phyloP scores from a whole-genome alignment of 345 rosid genomes.

The Laguncularia racemosa region DNA sequence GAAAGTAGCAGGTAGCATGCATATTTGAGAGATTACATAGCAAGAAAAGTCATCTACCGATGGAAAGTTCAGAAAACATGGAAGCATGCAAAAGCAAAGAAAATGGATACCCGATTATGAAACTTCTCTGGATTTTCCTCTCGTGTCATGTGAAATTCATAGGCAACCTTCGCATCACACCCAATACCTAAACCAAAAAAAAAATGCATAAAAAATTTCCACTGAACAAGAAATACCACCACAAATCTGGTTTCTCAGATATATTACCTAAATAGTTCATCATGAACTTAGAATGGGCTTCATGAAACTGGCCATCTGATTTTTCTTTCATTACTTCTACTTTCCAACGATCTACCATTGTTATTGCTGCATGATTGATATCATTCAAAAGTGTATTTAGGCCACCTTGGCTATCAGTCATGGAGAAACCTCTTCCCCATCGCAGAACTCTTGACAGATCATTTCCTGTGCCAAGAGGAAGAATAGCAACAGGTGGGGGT shows the following conservation, averaged over 20 bases:
- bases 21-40: not conserved
- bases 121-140: conserved; percentile 83
- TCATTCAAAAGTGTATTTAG: conserved; percentile 58
- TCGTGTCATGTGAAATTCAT: conserved; percentile 69
- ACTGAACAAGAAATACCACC: conserved; percentile 9
- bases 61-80: not conserved
- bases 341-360: conserved; percentile 84
- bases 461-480: conserved; percentile 87
- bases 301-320: conserved; percentile 17
- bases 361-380: conserved; percentile 69
- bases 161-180: conserved; percentile 87
- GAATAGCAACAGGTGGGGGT: conserved; percentile 82
- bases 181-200: conserved; percentile 51
- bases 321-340: conserved; percentile 49
- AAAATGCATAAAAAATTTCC: conserved; percentile 9
- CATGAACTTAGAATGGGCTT: conserved; percentile 58
- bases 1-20: not conserved
- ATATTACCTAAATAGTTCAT: conserved; percentile 70
- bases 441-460: conserved; percentile 71
- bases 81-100: not conserved
- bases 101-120: conserved; percentile 53
- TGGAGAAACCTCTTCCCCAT: conserved; percentile 81
- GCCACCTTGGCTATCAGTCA: conserved; percentile 59
- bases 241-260: conserved; percentile 1
- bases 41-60: not conserved